Percentiles rank a stretch among this genome's conserved stretches.
These are phyloP conservation scores for Phytophthora agathidicida DNA, from an alignment of 352 stramenopile genomes.

Conservation along the genomic window DNA sequence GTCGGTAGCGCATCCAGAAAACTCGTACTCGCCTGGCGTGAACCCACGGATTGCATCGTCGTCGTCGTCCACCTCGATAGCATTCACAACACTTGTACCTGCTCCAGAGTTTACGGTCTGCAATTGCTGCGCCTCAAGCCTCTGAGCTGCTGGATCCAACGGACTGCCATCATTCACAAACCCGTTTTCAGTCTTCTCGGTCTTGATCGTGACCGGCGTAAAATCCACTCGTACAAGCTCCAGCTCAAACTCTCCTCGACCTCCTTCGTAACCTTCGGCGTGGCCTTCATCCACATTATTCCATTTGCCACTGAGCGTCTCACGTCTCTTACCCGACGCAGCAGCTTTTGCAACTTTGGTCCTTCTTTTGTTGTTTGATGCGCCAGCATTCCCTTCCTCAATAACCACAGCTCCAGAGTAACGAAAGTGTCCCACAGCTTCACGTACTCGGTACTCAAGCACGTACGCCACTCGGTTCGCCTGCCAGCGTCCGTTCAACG, in stretches of 20 bases:
- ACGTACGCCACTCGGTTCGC: slow-evolving; percentile 59
- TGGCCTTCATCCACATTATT: slow-evolving; percentile 65
- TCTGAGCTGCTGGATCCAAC: background rate
- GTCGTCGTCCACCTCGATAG: slow-evolving; percentile 25
- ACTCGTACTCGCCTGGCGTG: slow-evolving; percentile 57
- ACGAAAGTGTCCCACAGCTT: slow-evolving; percentile 63
- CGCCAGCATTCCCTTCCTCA: slow-evolving; percentile 8
- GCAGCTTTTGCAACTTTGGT: slow-evolving; percentile 13
- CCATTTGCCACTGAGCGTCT: slow-evolving; percentile 59
- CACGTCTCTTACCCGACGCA: slow-evolving; percentile 18
- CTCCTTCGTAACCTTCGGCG: slow-evolving; percentile 52
- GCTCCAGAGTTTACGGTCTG: background rate
- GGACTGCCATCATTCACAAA: background rate
- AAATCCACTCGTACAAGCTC: slow-evolving; percentile 47
- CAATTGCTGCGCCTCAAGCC: background rate
- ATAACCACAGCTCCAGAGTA: slow-evolving; percentile 61
- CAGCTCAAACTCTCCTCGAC: slow-evolving; percentile 63
- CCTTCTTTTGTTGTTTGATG: slow-evolving; percentile 1
- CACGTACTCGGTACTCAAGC: slow-evolving; percentile 69
- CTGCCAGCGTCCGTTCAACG: slow-evolving; percentile 57
- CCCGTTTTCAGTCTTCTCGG: slow-evolving; percentile 18
- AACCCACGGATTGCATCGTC: slow-evolving; percentile 45
- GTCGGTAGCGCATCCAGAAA: slow-evolving; percentile 69
- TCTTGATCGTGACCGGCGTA: slow-evolving; percentile 16
- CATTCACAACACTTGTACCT: background rate